These are phyloP conservation scores for Thalassiosira profunda DNA, from an alignment of 108 stramenopile species.

Conservation along the genomic window DNA sequence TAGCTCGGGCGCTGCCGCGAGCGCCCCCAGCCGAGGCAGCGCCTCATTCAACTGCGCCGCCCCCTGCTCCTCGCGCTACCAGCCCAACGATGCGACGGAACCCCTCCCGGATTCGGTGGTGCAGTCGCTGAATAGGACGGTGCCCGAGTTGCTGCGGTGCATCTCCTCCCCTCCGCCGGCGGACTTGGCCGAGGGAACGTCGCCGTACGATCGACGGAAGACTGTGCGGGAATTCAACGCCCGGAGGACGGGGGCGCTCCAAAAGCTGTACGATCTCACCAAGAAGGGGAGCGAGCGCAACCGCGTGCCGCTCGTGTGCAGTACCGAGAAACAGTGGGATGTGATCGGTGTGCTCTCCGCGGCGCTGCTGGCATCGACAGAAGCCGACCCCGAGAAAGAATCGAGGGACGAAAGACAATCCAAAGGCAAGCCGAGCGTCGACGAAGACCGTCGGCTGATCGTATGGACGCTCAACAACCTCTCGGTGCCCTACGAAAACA, in stretches of 20 bases:
- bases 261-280: conserved; percentile 38
- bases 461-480: conserved; percentile 84
- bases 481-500: conserved; percentile 94
- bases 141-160: conserved; percentile 22
- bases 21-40: neutral
- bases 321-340: conserved; percentile 30
- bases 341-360: conserved; percentile 17
- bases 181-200: neutral
- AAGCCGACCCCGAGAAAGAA: neutral
- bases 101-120: neutral
- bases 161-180: conserved; percentile 9
- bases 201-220: conserved; percentile 2
- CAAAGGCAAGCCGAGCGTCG: conserved; percentile 2
- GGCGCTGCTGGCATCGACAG: conserved; percentile 15
- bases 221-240: neutral
- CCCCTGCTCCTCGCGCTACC: conserved; percentile 9
- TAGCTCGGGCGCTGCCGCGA: neutral
- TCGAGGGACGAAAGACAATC: neutral
- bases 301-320: conserved; percentile 36
- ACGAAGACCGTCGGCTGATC: conserved; percentile 48
- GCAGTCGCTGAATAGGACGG: conserved; percentile 2
- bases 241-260: conserved; percentile 15
- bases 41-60: conserved; percentile 7
- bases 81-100: conserved; percentile 14
- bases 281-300: conserved; percentile 34